Base-by-base conservation (phyloP, 345 rosid species). In the Angophora floribunda region DNA sequence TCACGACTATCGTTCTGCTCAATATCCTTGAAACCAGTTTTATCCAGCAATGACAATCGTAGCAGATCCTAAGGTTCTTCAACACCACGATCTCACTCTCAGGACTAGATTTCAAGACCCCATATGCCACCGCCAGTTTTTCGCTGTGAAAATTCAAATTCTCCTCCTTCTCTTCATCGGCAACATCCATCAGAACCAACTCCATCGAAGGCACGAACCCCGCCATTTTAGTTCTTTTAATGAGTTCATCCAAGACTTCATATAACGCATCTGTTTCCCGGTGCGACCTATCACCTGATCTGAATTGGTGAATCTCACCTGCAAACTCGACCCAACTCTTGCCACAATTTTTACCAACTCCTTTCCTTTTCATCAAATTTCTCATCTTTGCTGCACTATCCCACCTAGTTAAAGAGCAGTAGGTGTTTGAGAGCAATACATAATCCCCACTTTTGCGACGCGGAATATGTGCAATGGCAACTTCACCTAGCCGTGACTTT, bases 81-180 rank as follows among this genome's bases (percentile, higher is more conserved):
- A 95, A 93, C 75, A 97, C 91, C 88, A 93, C 92, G 84, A 97
- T 89, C 44, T 95, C 94, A 15, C 94, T 90, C 87, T 94, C 95
- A n/a, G 98, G 97, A 89, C 93, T 91, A 52, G 94, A 93, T 92
- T 94, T 97, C 88, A 97, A 91, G 87, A 96, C 92, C 59, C 92
- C 98, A 88, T 92, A 97, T 2, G 99, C 99, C 92, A 95, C 89
- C 0, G 98, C 98, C 52, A 97, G 89, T 92, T 96, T 97, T 86
- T 97, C 98, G 87, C 98, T 96, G 55, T 96, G 99, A 89, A 89
- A 89, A 89, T 89, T 89, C 94, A 96, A 88, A 85, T 95, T 96
- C 90, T 88, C 96, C 82, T 96, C 97, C 91, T 93, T 97, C 92
- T 97, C 98, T 91, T 96, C 98, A 88, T 95, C 97, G 16, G 96